Percentiles rank a stretch among this genome's conserved stretches.
phyloP scores from a whole-genome alignment of 208 protist species.

The Leishmania arabica region DNA sequence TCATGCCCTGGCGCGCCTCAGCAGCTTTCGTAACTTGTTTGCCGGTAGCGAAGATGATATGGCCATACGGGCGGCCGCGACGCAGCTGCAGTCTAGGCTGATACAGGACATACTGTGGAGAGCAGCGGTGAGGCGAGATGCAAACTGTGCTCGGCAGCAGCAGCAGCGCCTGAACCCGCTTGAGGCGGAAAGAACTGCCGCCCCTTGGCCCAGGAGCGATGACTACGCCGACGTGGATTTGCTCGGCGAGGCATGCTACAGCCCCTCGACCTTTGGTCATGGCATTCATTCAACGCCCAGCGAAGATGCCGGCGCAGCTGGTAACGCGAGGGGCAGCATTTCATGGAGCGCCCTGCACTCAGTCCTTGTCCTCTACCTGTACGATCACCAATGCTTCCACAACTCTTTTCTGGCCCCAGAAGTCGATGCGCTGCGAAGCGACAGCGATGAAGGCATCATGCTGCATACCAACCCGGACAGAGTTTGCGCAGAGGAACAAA shows the following conservation, averaged over 20 bases:
- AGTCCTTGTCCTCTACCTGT: conserved; percentile 20
- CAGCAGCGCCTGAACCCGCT: neutral
- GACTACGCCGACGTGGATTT: conserved; percentile 7
- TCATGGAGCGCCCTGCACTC: conserved; percentile 12
- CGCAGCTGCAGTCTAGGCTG: conserved; percentile 14
- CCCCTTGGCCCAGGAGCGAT: conserved; percentile 9
- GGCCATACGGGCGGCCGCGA: conserved; percentile 6
- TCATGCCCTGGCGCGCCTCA: conserved; percentile 11
- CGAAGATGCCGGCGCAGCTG: neutral
- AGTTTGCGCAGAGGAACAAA: neutral
- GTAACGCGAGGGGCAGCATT: neutral
- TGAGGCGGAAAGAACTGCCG: neutral
- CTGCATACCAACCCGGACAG: neutral
- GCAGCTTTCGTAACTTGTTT: conserved; percentile 23
- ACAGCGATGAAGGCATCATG: neutral
- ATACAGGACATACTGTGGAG: conserved; percentile 16
- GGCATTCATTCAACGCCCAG: neutral
- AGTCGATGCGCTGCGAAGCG: conserved; percentile 8
- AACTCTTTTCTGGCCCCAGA: conserved; percentile 19
- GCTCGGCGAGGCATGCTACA: conserved; percentile 8
- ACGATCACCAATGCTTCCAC: conserved; percentile 17
- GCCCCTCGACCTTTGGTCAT: neutral
- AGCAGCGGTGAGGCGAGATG: conserved; percentile 6
- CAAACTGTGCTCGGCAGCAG: neutral
- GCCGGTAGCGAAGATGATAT: conserved; percentile 18